Evolutionary conservation across 306 rosid genomes (phyloP), one percentile per base, ranked within the genome.

Genomic region (Dryas octopetala): DNA sequence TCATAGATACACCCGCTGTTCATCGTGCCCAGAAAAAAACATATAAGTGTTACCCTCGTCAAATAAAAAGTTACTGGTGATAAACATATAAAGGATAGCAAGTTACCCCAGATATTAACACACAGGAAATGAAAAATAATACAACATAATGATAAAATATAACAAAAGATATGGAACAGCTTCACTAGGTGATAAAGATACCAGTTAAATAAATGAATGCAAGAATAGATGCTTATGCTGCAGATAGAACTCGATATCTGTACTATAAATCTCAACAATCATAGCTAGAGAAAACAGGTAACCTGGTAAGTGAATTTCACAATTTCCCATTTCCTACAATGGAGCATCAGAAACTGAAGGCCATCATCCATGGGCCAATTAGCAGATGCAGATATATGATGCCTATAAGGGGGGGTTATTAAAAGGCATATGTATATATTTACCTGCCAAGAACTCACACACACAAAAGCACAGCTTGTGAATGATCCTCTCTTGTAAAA

Each of bases 401-500:
- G 57, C 76, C 45, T 45, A 32, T 49, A 26, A 26, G 16, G 15
- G 32, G 52, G 6, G 41, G 38, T 32, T 7, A 17, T 43, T 13
- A 4, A 12, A 23, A 4, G 4, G 54, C 38, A 23, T 12, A 11
- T 71, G 44, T 19, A 17, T 55, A 23, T 71, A 71, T 17, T 9
- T 43, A 57, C 49, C 75, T 55, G 53, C 52, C 62, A 50, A 32
- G 6, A 70, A 43, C 41, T 7, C 5, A 43, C 66, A 17, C 12
- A 28, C 53, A 19, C 23, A 23, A 41, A 55, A 5, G 66, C 43
- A 28, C 9, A 13, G 9, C 75, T 14, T 40, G 19, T 62, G 9
- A 71, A 72, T 58, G 57, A 19, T 64, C 69, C 49, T 9, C 49
- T n/a, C n/a, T 64, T 64, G 50, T 64, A 7, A 14, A 64, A n/a